These are phyloP conservation scores for Claviceps africana DNA, from an alignment of 2,329 filamentous ascomycete species.

Conservation along the genomic window DNA sequence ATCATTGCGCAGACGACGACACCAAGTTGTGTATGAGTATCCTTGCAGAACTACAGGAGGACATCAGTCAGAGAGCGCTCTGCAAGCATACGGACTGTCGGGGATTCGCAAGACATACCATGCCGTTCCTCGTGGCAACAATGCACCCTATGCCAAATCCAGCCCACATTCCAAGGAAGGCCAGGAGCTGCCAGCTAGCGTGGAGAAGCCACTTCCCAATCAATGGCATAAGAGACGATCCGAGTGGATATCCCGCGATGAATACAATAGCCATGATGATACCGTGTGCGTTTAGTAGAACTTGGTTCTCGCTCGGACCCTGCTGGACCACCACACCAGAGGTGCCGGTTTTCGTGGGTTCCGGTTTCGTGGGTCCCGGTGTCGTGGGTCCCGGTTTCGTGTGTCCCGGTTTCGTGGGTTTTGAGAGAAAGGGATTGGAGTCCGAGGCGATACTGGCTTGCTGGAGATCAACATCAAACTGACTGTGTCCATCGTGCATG, in stretches of 20 bases:
- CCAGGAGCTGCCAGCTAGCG: constrained; percentile 38
- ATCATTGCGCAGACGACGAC: constrained; percentile 39
- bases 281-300: constrained; percentile 34
- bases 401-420: neutral
- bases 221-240: constrained; percentile 45
- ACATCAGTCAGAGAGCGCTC: neutral
- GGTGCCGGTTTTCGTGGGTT: too few relatives aligned
- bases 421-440: constrained; percentile 35
- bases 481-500: constrained; percentile 31
- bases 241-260: constrained; percentile 44
- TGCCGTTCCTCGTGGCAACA: constrained; percentile 23
- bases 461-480: constrained; percentile 35
- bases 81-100: neutral
- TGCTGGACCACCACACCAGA: neutral
- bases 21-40: constrained; percentile 42
- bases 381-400: too few relatives aligned
- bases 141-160: constrained; percentile 45
- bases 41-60: constrained; percentile 32
- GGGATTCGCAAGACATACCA: constrained; percentile 23
- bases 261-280: constrained; percentile 50
- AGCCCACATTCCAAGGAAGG: constrained; percentile 43
- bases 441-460: constrained; percentile 32
- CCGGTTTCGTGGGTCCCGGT: neutral
- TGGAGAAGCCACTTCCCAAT: constrained; percentile 45
- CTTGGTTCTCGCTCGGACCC: constrained; percentile 9